phyloP scores from a whole-genome alignment of 495 filamentous ascomycete species.

The Aspergillus saccharolyticus region DNA sequence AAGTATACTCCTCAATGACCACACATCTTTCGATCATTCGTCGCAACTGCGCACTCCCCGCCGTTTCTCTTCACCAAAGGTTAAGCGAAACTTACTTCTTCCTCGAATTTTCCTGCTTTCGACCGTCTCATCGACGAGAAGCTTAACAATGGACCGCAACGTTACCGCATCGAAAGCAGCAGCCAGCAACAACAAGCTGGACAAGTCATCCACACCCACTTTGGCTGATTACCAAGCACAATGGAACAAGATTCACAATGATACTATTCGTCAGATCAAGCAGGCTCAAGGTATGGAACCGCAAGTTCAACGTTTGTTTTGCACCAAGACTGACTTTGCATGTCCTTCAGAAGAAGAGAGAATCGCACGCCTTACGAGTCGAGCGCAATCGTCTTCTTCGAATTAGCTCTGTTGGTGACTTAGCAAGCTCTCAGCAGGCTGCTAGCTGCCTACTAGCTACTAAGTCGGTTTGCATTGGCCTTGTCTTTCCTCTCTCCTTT shows the following conservation, averaged over 20 bases:
- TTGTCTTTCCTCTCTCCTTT: neutral
- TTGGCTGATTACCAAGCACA: slow-evolving; percentile 15
- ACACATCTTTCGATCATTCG: neutral
- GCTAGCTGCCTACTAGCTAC: too few relatives aligned
- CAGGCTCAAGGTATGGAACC: slow-evolving; percentile 10
- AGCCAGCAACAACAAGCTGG: neutral
- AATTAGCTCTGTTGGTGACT: neutral
- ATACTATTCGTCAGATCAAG: slow-evolving; percentile 16
- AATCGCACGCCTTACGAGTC: neutral
- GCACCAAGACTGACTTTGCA: neutral
- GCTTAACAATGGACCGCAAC: neutral
- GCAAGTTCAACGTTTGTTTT: neutral
- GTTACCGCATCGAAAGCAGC: neutral
- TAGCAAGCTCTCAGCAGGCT: neutral
- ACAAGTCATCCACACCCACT: neutral
- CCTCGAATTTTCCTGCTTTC: neutral
- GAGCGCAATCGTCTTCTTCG: neutral
- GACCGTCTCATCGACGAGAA: neutral
- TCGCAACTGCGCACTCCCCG: neutral
- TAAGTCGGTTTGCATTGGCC: neutral
- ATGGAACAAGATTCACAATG: slow-evolving; percentile 17
- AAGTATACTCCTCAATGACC: neutral
- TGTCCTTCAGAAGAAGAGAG: slow-evolving; percentile 1
- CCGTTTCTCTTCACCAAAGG: neutral
- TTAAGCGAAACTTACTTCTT: neutral